Evolutionary conservation across 75 land plant species (phyloP).

Genomic region (Selaginella moellendorffii): DNA sequence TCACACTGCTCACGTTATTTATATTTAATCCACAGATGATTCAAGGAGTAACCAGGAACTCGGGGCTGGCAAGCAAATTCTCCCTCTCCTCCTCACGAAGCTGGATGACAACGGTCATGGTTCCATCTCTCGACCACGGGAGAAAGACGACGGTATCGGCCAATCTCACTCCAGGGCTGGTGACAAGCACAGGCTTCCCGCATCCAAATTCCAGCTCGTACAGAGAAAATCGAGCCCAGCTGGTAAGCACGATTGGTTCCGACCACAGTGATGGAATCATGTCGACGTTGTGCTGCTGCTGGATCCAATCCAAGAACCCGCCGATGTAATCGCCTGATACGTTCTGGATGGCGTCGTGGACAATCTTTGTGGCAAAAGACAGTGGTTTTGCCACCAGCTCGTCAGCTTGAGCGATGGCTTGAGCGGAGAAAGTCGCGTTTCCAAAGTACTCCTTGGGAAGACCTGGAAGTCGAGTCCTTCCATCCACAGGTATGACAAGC

Average conservation of each 20-base stretch:
- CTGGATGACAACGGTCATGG: too few relatives aligned
- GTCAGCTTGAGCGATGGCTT: not conserved
- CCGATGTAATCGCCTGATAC: conserved; percentile 19
- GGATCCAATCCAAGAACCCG: conserved; percentile 17
- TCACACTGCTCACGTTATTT: too few relatives aligned
- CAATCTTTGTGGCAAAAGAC: not conserved
- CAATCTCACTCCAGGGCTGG: too few relatives aligned
- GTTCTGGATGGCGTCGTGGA: conserved; percentile 5
- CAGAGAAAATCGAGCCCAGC: conserved; percentile 17
- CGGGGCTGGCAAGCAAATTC: too few relatives aligned
- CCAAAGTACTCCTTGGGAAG: conserved; percentile 17
- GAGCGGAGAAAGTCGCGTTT: conserved; percentile 20
- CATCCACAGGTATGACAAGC: conserved; percentile 22
- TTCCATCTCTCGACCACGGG: too few relatives aligned
- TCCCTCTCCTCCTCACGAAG: too few relatives aligned
- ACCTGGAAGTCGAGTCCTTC: conserved; percentile 17
- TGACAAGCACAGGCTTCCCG: conserved; percentile 19
- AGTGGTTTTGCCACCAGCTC: conserved; percentile 11
- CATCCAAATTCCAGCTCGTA: conserved; percentile 27
- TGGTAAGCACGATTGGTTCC: conserved; percentile 15
- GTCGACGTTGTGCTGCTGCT: conserved; percentile 1
- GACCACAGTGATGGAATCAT: conserved; percentile 1
- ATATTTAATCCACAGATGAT: too few relatives aligned
- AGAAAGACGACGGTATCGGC: too few relatives aligned
- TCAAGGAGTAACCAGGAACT: too few relatives aligned